Conservation (phyloP, 2,329 filamentous ascomycete genomes). For the Talaromyces funiculosus region DNA sequence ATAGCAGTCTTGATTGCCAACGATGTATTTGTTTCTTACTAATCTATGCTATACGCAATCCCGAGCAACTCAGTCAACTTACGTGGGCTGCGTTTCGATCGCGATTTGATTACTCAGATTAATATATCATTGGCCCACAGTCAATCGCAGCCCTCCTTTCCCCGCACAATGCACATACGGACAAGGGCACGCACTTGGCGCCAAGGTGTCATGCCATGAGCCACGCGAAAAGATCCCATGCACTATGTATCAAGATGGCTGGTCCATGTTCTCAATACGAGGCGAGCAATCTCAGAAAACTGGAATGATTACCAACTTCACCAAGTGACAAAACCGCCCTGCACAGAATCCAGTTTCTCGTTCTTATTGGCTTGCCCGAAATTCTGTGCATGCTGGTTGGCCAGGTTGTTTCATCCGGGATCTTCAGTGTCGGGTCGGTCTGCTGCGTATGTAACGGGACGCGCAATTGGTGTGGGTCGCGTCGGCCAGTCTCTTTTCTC, state of each 20-base stretch:
- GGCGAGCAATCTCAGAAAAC: neutral
- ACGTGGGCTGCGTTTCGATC: neutral
- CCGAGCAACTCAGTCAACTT: too few species aligned
- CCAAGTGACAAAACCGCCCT: too few species aligned
- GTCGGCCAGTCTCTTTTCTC: neutral
- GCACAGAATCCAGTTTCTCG: neutral
- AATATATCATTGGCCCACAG: neutral
- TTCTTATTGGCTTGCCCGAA: neutral
- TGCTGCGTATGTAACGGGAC: too few species aligned
- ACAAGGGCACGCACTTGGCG: neutral
- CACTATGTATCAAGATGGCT: neutral
- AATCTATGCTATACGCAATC: too few species aligned
- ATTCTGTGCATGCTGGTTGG: neutral
- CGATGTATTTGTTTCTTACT: too few species aligned
- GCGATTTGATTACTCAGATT: neutral
- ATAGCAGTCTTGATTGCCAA: too few species aligned
- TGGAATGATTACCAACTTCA: too few species aligned
- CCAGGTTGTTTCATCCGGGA: neutral
- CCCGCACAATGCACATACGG: conserved; percentile 4
- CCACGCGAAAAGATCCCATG: too few species aligned
- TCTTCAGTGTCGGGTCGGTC: conserved; percentile 7
- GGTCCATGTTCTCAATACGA: neutral
- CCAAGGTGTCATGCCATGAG: neutral
- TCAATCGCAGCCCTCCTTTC: neutral
- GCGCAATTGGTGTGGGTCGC: neutral